Evolutionary conservation across 805 yeast species (phyloP), one percentile per base, ranked within the genome.

Genomic region (Jamesozyma piceae): DNA sequence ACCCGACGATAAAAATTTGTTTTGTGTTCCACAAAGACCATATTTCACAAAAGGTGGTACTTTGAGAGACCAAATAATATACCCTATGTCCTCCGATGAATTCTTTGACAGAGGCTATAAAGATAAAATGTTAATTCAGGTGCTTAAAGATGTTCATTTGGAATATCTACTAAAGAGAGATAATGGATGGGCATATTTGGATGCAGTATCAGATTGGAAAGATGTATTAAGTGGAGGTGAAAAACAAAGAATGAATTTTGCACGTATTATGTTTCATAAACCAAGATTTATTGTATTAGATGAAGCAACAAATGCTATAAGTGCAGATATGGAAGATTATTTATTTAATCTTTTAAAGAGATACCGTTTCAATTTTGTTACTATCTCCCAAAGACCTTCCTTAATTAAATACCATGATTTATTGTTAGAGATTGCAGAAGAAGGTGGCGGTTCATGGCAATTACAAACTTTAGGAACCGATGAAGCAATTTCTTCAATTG

Each of bases 211-310:
- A 45, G 86, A 80, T 50, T 88, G 96, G 96, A 80, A 80, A 55
- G 94, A 83, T 58, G 82, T 88, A n/a, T 72, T 88, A 49, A 82
- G 92, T 63, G 97, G 97, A n/a, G 97, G 97, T 44, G 97, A 88
- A 61, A 81, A 86, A 64, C 97, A 88, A 67, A 77, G 95, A 57
- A 74, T 88, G 60, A 78, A 86, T 61, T 83, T 88, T 67, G 95
- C 97, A 0, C 72, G 96, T 52, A 75, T 88, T 2, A 65, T 88
- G 51, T 86, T 81, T 66, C 85, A 82, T 58, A 74, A 75, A 42
- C 95, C 95, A 38, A 73, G 75, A 58, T 85, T 85, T 61, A 87
- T 88, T 3, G 77, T 88, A 2, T 71, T 88, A 47, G 97, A 88
- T 63, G 97, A 88, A 64, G 84, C 94, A n/a, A 88, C 97, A 3